Base-by-base conservation (phyloP, 2,329 filamentous ascomycete genomes). In the Dactylonectria estremocensis region DNA sequence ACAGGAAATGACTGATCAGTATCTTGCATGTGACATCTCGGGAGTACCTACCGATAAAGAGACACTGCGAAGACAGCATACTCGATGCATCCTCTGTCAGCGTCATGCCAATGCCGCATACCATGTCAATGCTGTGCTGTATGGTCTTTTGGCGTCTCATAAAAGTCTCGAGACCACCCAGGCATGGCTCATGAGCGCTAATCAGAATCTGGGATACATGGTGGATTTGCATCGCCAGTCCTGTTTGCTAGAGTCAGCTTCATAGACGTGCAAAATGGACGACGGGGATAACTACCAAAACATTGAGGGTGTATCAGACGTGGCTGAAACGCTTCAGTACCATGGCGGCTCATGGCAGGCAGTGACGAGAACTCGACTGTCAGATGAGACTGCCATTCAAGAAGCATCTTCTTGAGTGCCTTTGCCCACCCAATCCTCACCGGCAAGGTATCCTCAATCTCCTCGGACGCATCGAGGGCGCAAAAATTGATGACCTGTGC, bases 401-500 rank as follows among this genome's bases (percentile, higher is more conserved):
- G 45, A 11, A 81, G 72, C 54, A 72, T 73, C 58, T 35, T 66
- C n/a, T 53, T 61, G 14, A 72, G 20, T 3, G 63, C 61, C 7
- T 71, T 73, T 1, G 70, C 64, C 70, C 68, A 70, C 0, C 59
- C 31, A 10, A 61, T 10, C 6, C 65, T 52, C 3, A 56, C 64
- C 8, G 50, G n/a, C 13, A 72, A 28, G 3, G 31, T 40, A 0
- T 50, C 55, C 16, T 73, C 68, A 5, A 28, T 18, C 9, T 69
- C 67, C 1, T 40, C 45, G 0, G 57, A 61, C 0, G 68, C 48
- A 31, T 70, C 62, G 2, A 69, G 9, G 0, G 71, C 70, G 16
- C 86, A 87, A 75, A 88, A 91, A 68, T 90, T 89, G 3, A 90
- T 84, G 3, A 85, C 85, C 70, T 88, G 84, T 1, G 87, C 85